phyloP scores from a whole-genome alignment of 2,329 filamentous ascomycete genomes.

The Hypoxylon rubiginosum region DNA sequence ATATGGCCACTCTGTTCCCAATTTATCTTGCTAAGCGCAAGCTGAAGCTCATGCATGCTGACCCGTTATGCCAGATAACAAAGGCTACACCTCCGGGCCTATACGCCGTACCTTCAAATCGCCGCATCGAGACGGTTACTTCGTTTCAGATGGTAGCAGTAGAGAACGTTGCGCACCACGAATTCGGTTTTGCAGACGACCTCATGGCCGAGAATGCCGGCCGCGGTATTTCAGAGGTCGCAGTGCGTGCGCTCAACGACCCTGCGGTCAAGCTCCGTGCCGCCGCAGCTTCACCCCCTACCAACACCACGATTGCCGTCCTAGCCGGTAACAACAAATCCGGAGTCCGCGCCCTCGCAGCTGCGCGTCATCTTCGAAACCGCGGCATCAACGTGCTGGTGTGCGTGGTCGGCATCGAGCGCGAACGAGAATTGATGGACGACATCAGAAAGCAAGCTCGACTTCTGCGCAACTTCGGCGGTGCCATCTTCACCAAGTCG shows the following conservation, averaged over 20 bases:
- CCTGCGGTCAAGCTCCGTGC: constrained; percentile 70
- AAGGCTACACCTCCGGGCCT: constrained; percentile 57
- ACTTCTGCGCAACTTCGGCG: constrained; percentile 86
- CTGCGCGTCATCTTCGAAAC: constrained; percentile 87
- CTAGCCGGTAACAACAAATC: constrained; percentile 97
- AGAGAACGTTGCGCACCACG: constrained; percentile 89
- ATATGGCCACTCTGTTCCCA: constrained; percentile 36
- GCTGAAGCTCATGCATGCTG: constrained; percentile 25
- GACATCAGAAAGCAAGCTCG: constrained; percentile 85
- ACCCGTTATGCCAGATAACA: constrained; percentile 51
- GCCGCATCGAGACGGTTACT: constrained; percentile 73
- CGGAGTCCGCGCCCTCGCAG: constrained; percentile 85
- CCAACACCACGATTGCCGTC: constrained; percentile 70
- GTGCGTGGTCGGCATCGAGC: constrained; percentile 86
- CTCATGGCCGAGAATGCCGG: constrained; percentile 94
- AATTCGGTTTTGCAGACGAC: constrained; percentile 88
- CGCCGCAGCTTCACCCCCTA: constrained; percentile 51
- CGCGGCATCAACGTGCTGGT: constrained; percentile 85
- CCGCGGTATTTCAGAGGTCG: constrained; percentile 87
- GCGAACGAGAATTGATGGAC: constrained; percentile 83
- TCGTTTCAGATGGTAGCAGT: constrained; percentile 91
- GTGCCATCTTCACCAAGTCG: constrained; percentile 74
- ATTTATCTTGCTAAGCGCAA: constrained; percentile 14
- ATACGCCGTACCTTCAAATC: constrained; percentile 67
- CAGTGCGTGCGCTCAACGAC: constrained; percentile 76